A percentile compares a stretch with the other conserved stretches of the same genome.
Evolutionary conservation across 805 yeast genomes (phyloP).

Genomic region (Jamesozyma lodderae): DNA sequence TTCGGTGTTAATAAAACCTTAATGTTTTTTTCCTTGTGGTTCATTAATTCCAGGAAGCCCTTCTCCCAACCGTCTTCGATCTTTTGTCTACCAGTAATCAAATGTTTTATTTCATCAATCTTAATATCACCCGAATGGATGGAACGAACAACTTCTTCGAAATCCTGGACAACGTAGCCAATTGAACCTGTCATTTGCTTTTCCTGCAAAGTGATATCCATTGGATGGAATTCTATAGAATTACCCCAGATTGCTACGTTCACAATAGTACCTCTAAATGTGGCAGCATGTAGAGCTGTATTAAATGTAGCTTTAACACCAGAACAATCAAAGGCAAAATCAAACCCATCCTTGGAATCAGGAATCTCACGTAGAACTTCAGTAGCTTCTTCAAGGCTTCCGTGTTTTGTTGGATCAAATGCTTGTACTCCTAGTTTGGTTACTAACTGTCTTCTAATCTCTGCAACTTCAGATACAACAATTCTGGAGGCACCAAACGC

Average conservation of each 20-base stretch:
- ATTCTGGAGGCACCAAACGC: constrained; percentile 41
- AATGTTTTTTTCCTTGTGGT: constrained; percentile 47
- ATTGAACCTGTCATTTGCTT: constrained; percentile 51
- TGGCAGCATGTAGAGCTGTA: constrained; percentile 41
- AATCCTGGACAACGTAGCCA: constrained; percentile 50
- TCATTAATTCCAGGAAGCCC: constrained; percentile 43
- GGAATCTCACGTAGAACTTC: constrained; percentile 34
- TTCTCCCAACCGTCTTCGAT: constrained; percentile 44
- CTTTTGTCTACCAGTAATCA: constrained; percentile 47
- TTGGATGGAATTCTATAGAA: constrained; percentile 42
- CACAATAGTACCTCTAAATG: constrained; percentile 48
- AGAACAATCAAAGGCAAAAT: constrained; percentile 45
- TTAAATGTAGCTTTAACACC: constrained; percentile 44
- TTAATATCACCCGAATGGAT: constrained; percentile 39
- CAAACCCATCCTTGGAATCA: constrained; percentile 39
- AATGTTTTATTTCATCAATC: constrained; percentile 34
- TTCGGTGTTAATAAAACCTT: constrained; percentile 47
- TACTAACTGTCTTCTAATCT: constrained; percentile 42
- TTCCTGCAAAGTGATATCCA: constrained; percentile 48
- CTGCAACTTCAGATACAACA: constrained; percentile 44
- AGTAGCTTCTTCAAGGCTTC: constrained; percentile 30
- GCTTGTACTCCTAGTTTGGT: constrained; percentile 38
- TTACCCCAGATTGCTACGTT: constrained; percentile 61
- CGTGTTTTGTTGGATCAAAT: constrained; percentile 39
- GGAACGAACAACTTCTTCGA: constrained; percentile 46